Base-by-base conservation (phyloP, 306 rosid species). In the Quercus robur region DNA sequence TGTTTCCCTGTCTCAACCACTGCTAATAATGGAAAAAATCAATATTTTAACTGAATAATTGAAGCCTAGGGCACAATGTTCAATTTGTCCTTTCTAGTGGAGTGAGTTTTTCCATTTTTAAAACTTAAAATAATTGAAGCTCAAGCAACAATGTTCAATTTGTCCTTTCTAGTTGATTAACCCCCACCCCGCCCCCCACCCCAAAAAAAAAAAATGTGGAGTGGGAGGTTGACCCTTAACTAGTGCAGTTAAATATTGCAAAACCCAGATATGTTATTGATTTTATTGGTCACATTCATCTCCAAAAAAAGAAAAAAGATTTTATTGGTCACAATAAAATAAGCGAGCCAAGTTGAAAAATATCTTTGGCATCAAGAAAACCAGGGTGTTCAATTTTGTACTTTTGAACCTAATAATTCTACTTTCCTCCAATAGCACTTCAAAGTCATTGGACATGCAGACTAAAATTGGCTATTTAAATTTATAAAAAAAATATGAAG, bases 171-270 rank as follows among this genome's bases (percentile, higher is more conserved):
- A 49, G 5, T 49, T 49, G 54, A 49, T 49, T 49, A 49, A 3
- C 1, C 4, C 44, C 0, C 44, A 9, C 10, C 9, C 9, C 46
- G 9, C 44, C 2, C 9, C 44, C 44, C 44, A 2, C 44, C 1
- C 6, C 33, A 5, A 7, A 1, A 41, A 44, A 41, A 44, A 49
- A 49, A 49, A 49, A 49, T 15, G 80, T 41, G 81, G 61, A 77
- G 87, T 74, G 74, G 81, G 71, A 75, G 28, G 84, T 85, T 87
- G 88, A 87, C 86, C 55, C 33, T 44, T 35, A 64, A 13, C 18
- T 63, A 70, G 52, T 70, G 26, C 21, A 23, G 71, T 70, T 82
- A 74, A 19, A 26, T 74, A 62, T 46, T 58, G 77, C 18, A 62
- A 61, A 52, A 80, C 30, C 49, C 9, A 35, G 8, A 79, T 58